Conservation (phyloP, 2,329 filamentous ascomycete species). For the Aspergillus phoenicis region DNA sequence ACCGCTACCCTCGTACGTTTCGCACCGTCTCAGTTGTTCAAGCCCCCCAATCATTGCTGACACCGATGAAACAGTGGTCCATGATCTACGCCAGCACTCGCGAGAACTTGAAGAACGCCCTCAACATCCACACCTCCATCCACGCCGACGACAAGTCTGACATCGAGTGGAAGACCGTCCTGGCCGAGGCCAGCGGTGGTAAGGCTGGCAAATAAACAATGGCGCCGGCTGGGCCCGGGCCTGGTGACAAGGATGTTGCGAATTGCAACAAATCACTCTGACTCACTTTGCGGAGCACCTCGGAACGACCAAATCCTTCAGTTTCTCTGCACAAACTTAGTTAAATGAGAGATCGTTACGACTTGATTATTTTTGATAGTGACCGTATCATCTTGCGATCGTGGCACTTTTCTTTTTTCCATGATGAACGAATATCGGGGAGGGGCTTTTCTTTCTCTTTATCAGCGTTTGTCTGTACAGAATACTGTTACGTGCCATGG, state of each 20-base stretch:
- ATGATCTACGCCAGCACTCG: conserved; percentile 56
- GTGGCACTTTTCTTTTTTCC: conserved; percentile 16
- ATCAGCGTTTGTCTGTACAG: conserved; percentile 32
- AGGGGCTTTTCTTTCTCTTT: conserved; percentile 22
- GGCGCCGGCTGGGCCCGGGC: conserved; percentile 41
- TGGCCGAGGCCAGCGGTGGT: conserved; percentile 44
- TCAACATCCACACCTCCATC: conserved; percentile 46
- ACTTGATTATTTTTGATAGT: conserved; percentile 33
- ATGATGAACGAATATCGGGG: conserved; percentile 21
- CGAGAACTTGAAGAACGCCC: conserved; percentile 52
- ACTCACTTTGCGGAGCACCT: conserved; percentile 23
- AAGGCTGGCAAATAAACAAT: conserved; percentile 43
- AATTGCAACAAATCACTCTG: conserved; percentile 21
- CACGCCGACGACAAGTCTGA: conserved; percentile 47
- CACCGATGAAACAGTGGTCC: conserved; percentile 38
- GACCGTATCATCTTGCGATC: conserved; percentile 25
- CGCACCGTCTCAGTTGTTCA: background rate
- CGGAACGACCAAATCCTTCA: conserved; percentile 32
- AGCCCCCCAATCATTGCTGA: conserved; percentile 20
- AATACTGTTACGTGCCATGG: conserved; percentile 27
- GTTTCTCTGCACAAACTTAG: conserved; percentile 37
- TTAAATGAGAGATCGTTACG: conserved; percentile 44
- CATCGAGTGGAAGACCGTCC: conserved; percentile 46
- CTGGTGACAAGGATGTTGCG: conserved; percentile 25
- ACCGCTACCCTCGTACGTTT: conserved; percentile 45